phyloP scores from a whole-genome alignment of 2,329 filamentous ascomycete species.

The Sphaerostilbella broomeana region DNA sequence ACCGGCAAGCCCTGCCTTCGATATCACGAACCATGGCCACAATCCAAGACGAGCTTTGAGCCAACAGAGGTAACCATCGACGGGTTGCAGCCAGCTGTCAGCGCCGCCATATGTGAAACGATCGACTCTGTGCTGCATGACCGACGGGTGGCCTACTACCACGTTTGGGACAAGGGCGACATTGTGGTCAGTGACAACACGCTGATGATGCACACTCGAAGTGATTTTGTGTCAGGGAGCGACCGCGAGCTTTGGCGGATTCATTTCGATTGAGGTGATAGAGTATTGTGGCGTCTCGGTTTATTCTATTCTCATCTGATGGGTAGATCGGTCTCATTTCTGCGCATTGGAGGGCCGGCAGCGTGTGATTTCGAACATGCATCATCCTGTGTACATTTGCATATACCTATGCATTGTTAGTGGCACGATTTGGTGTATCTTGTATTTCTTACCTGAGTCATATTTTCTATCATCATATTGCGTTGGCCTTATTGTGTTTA shows the following conservation, averaged over 20 bases:
- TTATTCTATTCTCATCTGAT: too few relatives aligned
- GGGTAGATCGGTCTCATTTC: too few relatives aligned
- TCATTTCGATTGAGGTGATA: conserved; percentile 36
- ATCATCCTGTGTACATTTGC: too few relatives aligned
- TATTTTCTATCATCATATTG: too few relatives aligned
- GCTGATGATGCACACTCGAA: conserved; percentile 43
- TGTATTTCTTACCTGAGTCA: too few relatives aligned
- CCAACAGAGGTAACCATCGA: conserved; percentile 40
- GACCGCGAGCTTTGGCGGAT: conserved; percentile 45
- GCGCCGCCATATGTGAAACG: conserved; percentile 30
- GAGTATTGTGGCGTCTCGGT: too few relatives aligned
- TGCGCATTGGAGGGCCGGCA: too few relatives aligned
- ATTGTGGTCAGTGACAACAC: conserved; percentile 47
- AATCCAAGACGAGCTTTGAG: conserved; percentile 44
- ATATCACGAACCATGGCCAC: conserved; percentile 50
- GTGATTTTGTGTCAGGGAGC: conserved; percentile 36
- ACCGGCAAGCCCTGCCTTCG: conserved; percentile 43
- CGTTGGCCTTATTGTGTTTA: too few relatives aligned
- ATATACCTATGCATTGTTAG: too few relatives aligned
- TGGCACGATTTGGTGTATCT: too few relatives aligned
- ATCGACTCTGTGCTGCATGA: conserved; percentile 42
- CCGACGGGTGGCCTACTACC: conserved; percentile 42
- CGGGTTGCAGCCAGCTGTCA: conserved; percentile 24
- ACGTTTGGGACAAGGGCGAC: conserved; percentile 50
- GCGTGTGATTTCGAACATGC: too few relatives aligned